Conservation (phyloP, 1,139 yeast species). For the Blastobotrys petasosporus region DNA sequence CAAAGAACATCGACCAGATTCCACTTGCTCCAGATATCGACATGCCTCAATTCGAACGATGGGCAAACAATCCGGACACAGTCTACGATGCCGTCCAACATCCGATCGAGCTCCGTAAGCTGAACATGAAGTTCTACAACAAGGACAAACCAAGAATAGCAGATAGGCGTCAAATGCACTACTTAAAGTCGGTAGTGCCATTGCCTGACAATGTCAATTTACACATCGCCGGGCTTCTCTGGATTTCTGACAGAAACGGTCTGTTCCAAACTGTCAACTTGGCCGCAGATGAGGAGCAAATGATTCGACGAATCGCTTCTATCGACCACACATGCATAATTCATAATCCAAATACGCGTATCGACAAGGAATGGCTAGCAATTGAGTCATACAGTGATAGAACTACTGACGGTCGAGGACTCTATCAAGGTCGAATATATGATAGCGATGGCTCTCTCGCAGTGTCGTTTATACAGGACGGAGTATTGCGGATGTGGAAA, state of each 20-base stretch:
- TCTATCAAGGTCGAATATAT: slow-evolving; percentile 32
- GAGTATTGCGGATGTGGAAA: slow-evolving; percentile 24
- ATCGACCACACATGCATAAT: slow-evolving; percentile 31
- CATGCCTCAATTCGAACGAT: slow-evolving; percentile 22
- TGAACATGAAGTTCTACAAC: slow-evolving; percentile 24
- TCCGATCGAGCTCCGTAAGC: slow-evolving; percentile 31
- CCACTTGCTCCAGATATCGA: slow-evolving; percentile 31
- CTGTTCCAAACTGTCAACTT: slow-evolving; percentile 31
- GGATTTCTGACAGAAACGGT: slow-evolving; percentile 33
- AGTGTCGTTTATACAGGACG: slow-evolving; percentile 34
- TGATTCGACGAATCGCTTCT: slow-evolving; percentile 28
- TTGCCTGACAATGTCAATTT: slow-evolving; percentile 25
- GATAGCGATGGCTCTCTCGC: slow-evolving; percentile 23
- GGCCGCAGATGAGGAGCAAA: slow-evolving; percentile 20
- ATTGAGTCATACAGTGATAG: slow-evolving; percentile 33
- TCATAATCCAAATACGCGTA: slow-evolving; percentile 27
- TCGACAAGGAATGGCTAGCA: slow-evolving; percentile 28
- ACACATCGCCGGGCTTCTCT: slow-evolving; percentile 30
- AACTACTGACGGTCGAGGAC: slow-evolving; percentile 29
- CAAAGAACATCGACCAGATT: slow-evolving; percentile 17
- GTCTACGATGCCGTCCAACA: slow-evolving; percentile 22
- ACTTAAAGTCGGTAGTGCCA: slow-evolving; percentile 22
- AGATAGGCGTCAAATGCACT: slow-evolving; percentile 29
- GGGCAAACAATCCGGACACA: slow-evolving; percentile 18
- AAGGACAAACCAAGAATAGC: slow-evolving; percentile 14